Percentiles rank a stretch among this genome's conserved stretches.
Evolutionary conservation across 2,329 filamentous ascomycete species (phyloP).

Genomic region (Aspergillus sp.): DNA sequence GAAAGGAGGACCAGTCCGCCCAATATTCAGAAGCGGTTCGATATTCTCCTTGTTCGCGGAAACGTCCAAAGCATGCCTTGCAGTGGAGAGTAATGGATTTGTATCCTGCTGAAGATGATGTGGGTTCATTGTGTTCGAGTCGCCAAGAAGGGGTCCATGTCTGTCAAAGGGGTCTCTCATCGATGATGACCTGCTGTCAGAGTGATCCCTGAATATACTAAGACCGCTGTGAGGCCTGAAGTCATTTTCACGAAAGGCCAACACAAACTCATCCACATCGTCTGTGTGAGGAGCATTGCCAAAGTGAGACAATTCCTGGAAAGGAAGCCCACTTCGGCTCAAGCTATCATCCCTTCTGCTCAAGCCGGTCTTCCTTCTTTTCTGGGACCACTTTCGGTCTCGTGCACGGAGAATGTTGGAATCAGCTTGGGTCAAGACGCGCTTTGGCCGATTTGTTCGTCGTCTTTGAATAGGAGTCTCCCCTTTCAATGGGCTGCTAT

Average conservation of each 20-base stretch:
- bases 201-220: not conserved
- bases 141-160: not conserved
- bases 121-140: not conserved
- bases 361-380: constrained; percentile 14
- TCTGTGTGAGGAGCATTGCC: not conserved
- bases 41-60: constrained; percentile 37
- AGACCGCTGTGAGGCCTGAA: not conserved
- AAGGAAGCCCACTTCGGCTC: constrained; percentile 3
- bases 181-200: not conserved
- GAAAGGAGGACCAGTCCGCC: constrained; percentile 22
- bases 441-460: constrained; percentile 29
- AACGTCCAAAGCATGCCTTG: constrained; percentile 10
- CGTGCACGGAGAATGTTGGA: constrained; percentile 30
- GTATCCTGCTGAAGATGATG: not conserved
- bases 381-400: constrained; percentile 21
- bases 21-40: constrained; percentile 30
- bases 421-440: constrained; percentile 30
- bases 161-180: not conserved
- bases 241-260: not conserved
- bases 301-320: not conserved
- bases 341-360: constrained; percentile 4
- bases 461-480: constrained; percentile 43
- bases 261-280: not conserved
- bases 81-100: not conserved
- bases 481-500: constrained; percentile 45